These are phyloP conservation scores for Ustilago trichophora DNA, from an alignment of 1,284 basidiomycete species.

Conservation along the genomic window DNA sequence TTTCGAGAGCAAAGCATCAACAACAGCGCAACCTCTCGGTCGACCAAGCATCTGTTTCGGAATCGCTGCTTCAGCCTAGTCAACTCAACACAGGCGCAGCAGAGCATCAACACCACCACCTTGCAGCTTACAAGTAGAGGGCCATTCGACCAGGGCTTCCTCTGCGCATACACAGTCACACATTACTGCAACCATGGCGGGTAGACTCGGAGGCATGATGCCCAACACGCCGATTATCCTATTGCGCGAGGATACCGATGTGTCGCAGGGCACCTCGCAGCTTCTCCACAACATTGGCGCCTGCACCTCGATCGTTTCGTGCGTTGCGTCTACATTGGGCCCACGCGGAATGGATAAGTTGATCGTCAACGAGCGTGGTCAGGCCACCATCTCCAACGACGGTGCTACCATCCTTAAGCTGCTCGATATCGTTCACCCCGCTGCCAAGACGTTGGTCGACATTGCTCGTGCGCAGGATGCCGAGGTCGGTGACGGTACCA, in stretches of 20 bases:
- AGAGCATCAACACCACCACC: neutral
- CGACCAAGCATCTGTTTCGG: too few relatives aligned
- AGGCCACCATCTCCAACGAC: constrained; percentile 96
- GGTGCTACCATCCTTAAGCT: constrained; percentile 97
- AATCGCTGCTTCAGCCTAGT: neutral
- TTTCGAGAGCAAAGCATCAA: neutral
- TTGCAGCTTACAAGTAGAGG: neutral
- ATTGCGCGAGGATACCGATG: constrained; percentile 82
- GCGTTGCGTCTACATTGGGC: constrained; percentile 85
- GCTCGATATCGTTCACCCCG: constrained; percentile 96
- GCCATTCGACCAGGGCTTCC: neutral
- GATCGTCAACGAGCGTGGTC: constrained; percentile 75
- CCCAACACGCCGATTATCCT: constrained; percentile 62
- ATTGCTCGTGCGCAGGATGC: constrained; percentile 98
- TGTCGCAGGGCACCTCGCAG: constrained; percentile 93
- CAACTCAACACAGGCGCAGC: neutral
- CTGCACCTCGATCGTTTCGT: constrained; percentile 60
- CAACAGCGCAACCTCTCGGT: neutral
- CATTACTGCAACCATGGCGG: constrained; percentile 33
- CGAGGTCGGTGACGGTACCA: constrained; percentile 98
- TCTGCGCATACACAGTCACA: neutral
- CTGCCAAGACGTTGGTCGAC: constrained; percentile 93
- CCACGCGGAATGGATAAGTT: constrained; percentile 99
- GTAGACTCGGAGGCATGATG: constrained; percentile 55
- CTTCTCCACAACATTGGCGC: constrained; percentile 88